These are phyloP conservation scores for Truncatella angustata DNA, from an alignment of 2,329 filamentous ascomycete genomes.

Conservation along the genomic window DNA sequence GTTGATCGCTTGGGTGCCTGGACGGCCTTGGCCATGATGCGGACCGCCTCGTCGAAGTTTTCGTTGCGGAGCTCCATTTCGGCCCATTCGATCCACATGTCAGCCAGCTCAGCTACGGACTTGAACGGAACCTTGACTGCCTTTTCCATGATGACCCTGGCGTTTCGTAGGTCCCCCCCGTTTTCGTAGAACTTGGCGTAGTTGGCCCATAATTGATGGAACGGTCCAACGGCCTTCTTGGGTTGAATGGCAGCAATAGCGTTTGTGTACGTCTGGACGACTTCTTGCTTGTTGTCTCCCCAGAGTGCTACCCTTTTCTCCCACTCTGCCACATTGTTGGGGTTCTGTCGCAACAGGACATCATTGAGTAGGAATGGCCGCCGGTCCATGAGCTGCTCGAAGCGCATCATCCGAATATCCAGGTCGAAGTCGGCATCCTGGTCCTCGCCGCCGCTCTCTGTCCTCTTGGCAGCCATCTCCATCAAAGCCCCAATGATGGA, in stretches of 20 bases:
- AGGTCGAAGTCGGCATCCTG: conserved; percentile 89
- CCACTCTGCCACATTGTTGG: conserved; percentile 95
- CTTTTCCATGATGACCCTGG: conserved; percentile 94
- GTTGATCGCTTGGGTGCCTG: conserved; percentile 96
- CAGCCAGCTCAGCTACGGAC: conserved; percentile 91
- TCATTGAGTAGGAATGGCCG: conserved; percentile 95
- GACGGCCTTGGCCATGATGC: conserved; percentile 95
- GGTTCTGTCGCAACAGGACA: conserved; percentile 90
- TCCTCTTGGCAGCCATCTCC: conserved; percentile 77
- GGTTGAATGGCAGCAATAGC: conserved; percentile 91
- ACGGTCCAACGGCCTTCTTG: conserved; percentile 89
- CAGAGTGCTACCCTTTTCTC: conserved; percentile 94
- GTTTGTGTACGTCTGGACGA: conserved; percentile 91
- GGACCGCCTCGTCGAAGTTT: conserved; percentile 91
- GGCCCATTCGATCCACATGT: conserved; percentile 99
- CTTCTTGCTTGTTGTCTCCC: conserved; percentile 88
- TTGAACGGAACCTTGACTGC: conserved; percentile 98
- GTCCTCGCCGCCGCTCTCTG: conserved; percentile 75
- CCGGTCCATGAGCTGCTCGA: conserved; percentile 97
- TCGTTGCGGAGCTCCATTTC: conserved; percentile 96
- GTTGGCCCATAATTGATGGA: conserved; percentile 93
- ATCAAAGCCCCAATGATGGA: conserved; percentile 89
- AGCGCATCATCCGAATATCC: conserved; percentile 95
- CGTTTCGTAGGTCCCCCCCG: conserved; percentile 78
- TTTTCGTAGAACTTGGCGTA: conserved; percentile 97